Conservation (phyloP, 495 filamentous ascomycete genomes). For the Penicillium odoratum region DNA sequence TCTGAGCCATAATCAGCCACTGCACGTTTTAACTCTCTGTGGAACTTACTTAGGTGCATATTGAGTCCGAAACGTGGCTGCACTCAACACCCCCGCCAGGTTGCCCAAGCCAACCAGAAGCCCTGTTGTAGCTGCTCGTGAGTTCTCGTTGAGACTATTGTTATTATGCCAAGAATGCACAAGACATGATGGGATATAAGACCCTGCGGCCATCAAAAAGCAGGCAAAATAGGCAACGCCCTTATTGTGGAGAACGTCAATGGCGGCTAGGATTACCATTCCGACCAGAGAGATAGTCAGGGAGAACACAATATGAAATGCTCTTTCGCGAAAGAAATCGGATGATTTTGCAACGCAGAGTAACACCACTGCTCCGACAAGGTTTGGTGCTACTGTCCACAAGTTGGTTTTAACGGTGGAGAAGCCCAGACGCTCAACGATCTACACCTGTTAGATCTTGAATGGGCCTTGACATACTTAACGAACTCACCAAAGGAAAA, state of each 20-base stretch:
- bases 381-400: slow-evolving; percentile 69
- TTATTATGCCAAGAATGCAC: slow-evolving; percentile 66
- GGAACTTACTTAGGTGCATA: slow-evolving; percentile 59
- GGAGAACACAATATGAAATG: slow-evolving; percentile 64
- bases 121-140: slow-evolving; percentile 40
- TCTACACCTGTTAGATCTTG: slow-evolving; percentile 15
- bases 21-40: neutral
- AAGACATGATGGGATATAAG: slow-evolving; percentile 42
- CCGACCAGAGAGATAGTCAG: slow-evolving; percentile 67
- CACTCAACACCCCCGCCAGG: slow-evolving; percentile 67
- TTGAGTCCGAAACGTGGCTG: slow-evolving; percentile 65
- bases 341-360: slow-evolving; percentile 63
- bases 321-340: slow-evolving; percentile 60
- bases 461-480: neutral
- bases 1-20: slow-evolving; percentile 11
- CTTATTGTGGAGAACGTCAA: slow-evolving; percentile 56
- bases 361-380: slow-evolving; percentile 62
- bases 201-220: slow-evolving; percentile 70
- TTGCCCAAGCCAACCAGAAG: slow-evolving; percentile 64
- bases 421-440: slow-evolving; percentile 60
- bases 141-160: slow-evolving; percentile 69
- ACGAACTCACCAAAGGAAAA: slow-evolving; percentile 29
- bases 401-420: slow-evolving; percentile 65
- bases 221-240: slow-evolving; percentile 69
- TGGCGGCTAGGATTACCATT: slow-evolving; percentile 64